Base-by-base conservation (phyloP, 192 early-diverging fungal genomes). In the Coemansia erecta region DNA sequence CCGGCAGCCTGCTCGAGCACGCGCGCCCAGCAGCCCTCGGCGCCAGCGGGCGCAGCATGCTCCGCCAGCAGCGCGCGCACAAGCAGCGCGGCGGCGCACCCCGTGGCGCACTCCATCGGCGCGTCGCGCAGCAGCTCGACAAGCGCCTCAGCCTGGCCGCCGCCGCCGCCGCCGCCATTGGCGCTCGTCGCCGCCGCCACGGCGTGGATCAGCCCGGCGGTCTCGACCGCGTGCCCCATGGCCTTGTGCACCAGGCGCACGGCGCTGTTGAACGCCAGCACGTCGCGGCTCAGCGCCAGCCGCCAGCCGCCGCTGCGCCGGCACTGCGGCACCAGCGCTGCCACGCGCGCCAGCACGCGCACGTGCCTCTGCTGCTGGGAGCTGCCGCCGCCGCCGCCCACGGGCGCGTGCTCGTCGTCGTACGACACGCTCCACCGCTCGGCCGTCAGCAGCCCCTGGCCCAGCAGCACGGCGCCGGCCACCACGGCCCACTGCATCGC, bases 211-310 rank as follows among this genome's bases (percentile, higher is more conserved):
- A 68, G 55, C 54, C 64, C 56, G 7, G 69, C 68, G 2, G 58
- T 21, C 26, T 78, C 75, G 15, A 66, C 40, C 51, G 56, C 50
- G 28, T 48, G 54, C 6, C 48, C 49, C 6, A 57, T 54, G 4
- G 70, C 40, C 66, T 65, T 78, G 12, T 60, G 55, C 58, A 72
- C 75, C 10, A 72, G 54, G 24, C 85, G 85, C n/a, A 77, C 84
- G 48, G 88, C 81, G 65, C 88, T 89, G 71, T 83, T 85, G 73
- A 91, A 91, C 13, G 82, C 85, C 26, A 92, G 72, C 39, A 91
- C 58, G 52, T 92, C 89, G 28, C 88, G 82, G 71, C 72, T 87
- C 50, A 86, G 74, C 7, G 83, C 82, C 11, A 73, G 61, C n/a
- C 26, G 81, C 90, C 57, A 76, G 63, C 60, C 52, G 13, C 68